These are phyloP conservation scores for Umbilicus rupestris DNA, from an alignment of 164 flowering plant genomes.

Conservation along the genomic window DNA sequence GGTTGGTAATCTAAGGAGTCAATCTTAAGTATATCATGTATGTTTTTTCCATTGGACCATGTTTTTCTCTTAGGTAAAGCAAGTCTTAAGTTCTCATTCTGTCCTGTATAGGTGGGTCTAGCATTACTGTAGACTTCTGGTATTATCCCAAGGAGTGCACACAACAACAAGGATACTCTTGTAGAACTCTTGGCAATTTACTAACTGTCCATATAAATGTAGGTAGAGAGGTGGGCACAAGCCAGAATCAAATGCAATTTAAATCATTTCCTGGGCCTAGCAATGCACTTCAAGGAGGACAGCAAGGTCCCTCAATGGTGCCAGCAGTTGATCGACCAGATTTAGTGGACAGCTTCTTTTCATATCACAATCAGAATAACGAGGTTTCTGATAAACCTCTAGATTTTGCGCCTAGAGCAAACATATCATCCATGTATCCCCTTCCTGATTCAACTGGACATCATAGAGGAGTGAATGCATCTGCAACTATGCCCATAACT, in stretches of 20 bases:
- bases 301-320: slow-evolving; percentile 24
- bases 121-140: too few species aligned
- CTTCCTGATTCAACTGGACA: slow-evolving; percentile 36
- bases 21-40: too few species aligned
- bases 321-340: slow-evolving; percentile 28
- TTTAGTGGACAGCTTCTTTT: slow-evolving; percentile 27
- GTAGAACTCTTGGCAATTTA: neutral
- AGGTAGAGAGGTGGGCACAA: slow-evolving; percentile 39
- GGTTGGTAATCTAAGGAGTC: too few species aligned
- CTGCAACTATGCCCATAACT: slow-evolving; percentile 27
- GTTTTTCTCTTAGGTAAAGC: too few species aligned
- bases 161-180: neutral
- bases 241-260: slow-evolving; percentile 22
- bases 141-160: too few species aligned
- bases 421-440: slow-evolving; percentile 30
- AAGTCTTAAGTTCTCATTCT: too few species aligned
- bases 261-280: slow-evolving; percentile 19
- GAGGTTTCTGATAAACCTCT: slow-evolving; percentile 55
- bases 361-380: slow-evolving; percentile 21
- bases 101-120: too few species aligned
- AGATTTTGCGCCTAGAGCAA: slow-evolving; percentile 51
- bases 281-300: slow-evolving; percentile 29
- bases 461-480: slow-evolving; percentile 29
- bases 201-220: slow-evolving; percentile 9
- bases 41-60: too few species aligned